These are phyloP conservation scores for Apiotrichum akiyoshidainum DNA, from an alignment of 1,284 basidiomycete genomes.

Conservation along the genomic window DNA sequence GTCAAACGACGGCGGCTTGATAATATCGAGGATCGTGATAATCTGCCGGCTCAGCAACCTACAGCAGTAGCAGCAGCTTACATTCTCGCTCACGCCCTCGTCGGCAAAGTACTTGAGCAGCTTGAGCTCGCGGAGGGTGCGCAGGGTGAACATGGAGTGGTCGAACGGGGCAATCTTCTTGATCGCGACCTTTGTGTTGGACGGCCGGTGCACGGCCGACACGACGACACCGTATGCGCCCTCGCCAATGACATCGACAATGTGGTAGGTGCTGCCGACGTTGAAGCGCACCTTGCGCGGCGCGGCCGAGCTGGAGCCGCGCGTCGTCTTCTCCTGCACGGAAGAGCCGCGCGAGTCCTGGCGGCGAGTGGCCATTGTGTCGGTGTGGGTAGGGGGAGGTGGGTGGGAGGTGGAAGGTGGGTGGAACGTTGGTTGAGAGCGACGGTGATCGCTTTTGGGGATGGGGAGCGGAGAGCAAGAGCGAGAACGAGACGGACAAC, in stretches of 20 bases:
- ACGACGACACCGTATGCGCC: constrained; percentile 74
- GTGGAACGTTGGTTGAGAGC: no score
- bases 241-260: constrained; percentile 88
- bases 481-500: no score
- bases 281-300: constrained; percentile 86
- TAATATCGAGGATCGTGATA: constrained; percentile 91
- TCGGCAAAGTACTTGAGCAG: constrained; percentile 85
- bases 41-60: constrained; percentile 58
- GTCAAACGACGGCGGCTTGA: constrained; percentile 83
- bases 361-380: constrained; percentile 6
- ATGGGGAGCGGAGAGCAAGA: no score
- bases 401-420: no score
- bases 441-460: no score
- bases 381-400: neutral
- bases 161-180: constrained; percentile 92
- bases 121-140: constrained; percentile 82
- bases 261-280: constrained; percentile 74
- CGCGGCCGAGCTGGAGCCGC: constrained; percentile 53
- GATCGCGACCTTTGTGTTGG: constrained; percentile 76
- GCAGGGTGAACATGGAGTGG: constrained; percentile 84
- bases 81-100: constrained; percentile 88
- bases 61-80: constrained; percentile 51
- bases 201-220: constrained; percentile 76
- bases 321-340: constrained; percentile 37
- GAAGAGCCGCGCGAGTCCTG: constrained; percentile 1